Evolutionary conservation across 345 rosid genomes (phyloP), one percentile per base, ranked within the genome.

Genomic region (Arabidopsis arenosa): DNA sequence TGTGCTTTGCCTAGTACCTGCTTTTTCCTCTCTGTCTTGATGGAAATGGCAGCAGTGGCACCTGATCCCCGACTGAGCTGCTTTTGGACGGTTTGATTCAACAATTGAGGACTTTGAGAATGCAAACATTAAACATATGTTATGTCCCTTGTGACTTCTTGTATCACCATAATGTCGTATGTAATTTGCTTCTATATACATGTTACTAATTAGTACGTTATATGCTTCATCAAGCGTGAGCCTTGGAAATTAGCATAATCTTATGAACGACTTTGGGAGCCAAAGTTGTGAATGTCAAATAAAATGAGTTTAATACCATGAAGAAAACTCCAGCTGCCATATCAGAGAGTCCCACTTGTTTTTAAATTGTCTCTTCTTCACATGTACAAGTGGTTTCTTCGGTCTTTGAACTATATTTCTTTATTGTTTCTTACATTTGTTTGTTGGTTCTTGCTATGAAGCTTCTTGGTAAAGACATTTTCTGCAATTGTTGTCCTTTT

Each of bases 11-110:
- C 68, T 63, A 26, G 7, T 63, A 17, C 13, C 15, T 33, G 8
- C 5, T 17, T 18, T 11, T 17, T 47, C 9, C 15, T 32, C 40
- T 56, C 26, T 28, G 1, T 61, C 32, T 40, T 62, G 66, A 2
- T 45, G n/a, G 17, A 9, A 35, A 3, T 2, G 7, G 9, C 12
- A 0, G 17, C n/a, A 0, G 33, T 3, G 15, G 15, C 48, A 13
- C n/a, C 45, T 52, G 2, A 28, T 6, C 23, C 44, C 18, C 4
- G 5, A 17, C 28, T 51, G 6, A 72, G 66, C 75, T 60, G 51
- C 52, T 48, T 47, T 61, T 49, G 77, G 70, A 30, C 32, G 45
- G 61, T 2, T 39, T 72, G 52, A 49, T 37, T 37, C 66, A 71
- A 26, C 67, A 62, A 1, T 4, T 7, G 65, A 43, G 13, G 54